Base-by-base conservation (phyloP, 139 green algal genomes). In the Mesotaenium endlicherianum region DNA sequence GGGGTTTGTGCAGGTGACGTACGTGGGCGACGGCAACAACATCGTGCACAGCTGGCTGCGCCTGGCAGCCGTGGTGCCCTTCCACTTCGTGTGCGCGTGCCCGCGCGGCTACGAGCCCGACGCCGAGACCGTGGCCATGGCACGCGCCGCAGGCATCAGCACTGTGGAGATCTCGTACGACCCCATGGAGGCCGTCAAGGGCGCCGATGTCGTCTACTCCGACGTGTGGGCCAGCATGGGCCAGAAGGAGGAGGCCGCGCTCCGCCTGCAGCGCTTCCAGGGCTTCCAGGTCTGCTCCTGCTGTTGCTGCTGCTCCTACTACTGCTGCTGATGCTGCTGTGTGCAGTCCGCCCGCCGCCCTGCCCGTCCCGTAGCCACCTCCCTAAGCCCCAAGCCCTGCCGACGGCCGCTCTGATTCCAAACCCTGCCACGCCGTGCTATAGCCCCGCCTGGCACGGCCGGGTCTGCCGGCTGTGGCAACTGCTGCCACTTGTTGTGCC, bases 11-110 rank as follows among this genome's bases (percentile, higher is more conserved):
- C 84, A 89, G 80, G 53, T 91, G 1, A 94, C 93, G 44, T 99
- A 98, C 85, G 94, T 99, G 0, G 96, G 96, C 42, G 96, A 99
- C 82, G 96, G 96, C 83, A 99, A 99, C 92, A 99, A 99, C 92
- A 99, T 99, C 74, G 94, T 95, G 42, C 94, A 98, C 92, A 96
- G 91, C 16, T 98, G 94, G 95, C 83, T 99, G 58, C 90, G 94
- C 20, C 90, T 99, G 34, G 95, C 96, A 36, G 90, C 88, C 2
- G 88, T 92, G 0, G 91, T 98, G 26, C 89, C 91, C 11, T 94
- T 98, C 83, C 93, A 98, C 59, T 97, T 99, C 77, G 92, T 98
- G 3, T 97, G 92, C 87, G 92, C 92, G 2, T 98, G 95, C 86
- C 96, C 96, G 0, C 80, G 94, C 55, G 96, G 81, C 1, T 91